Base-by-base conservation (phyloP, 768 basidiomycete species). In the Suillus weaverae region DNA sequence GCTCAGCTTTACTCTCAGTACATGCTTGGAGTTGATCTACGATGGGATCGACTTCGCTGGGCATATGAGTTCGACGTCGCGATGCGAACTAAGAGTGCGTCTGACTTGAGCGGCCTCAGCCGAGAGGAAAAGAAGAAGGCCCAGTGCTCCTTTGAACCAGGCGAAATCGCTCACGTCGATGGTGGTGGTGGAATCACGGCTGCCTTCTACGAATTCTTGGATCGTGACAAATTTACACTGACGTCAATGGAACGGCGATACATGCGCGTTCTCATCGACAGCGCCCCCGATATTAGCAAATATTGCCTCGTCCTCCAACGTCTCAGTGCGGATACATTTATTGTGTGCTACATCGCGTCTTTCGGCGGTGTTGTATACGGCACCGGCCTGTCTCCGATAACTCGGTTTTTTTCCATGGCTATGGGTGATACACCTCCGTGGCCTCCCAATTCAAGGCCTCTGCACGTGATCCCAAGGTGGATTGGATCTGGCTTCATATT, bases 281-380 rank as follows among this genome's bases (percentile, higher is more conserved):
- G 18, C 14, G 54, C 57, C 7, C 64, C 36, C 13, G 32, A 39
- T 48, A 51, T 65, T 20, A 48, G 65, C 22, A 66, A 66, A 46
- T 66, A 66, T 38, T 81, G 80, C 61, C 63, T 81, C n/a, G 72
- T 81, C 57, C 72, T 80, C 32, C 66, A 70, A 36, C 76, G 73
- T 38, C 68, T 78, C 18, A 66, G 65, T 26, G 68, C 64, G 13
- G 69, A 73, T 16, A 56, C 57, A 53, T 79, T 80, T 62, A 70
- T 79, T 50, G 75, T 81, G 59, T 81, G 78, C 63, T 73, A 75
- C 53, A 66, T 80, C 64, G 75, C 78, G 33, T 77, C 80, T 26
- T 79, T 76, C 50, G 75, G 76, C 6, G 66, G 72, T 6, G 73
- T 73, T 7, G 72, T 64, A 46, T 63, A 62, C 50, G 68, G 67